Base-by-base conservation (phyloP, 2,329 filamentous ascomycete species). In the Calycina herbarum region DNA sequence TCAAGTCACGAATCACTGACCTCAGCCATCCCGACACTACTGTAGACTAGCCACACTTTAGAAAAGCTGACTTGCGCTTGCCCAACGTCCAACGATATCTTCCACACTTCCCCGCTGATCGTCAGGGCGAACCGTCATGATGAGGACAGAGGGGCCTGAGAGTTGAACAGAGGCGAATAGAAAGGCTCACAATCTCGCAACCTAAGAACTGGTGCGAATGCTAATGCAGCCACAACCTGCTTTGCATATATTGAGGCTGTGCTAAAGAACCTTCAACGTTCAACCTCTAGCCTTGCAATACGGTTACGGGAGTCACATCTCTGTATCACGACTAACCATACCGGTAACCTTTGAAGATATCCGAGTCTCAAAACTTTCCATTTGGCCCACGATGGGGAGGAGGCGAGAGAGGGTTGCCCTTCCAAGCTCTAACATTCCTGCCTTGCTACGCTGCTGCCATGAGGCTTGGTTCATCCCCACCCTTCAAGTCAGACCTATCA, bases 1-100 rank as follows among this genome's bases (percentile, higher is more conserved):
- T 61, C 59, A 61, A 24, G 20, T 51, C 45, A 24, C 45, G 45
- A 51, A 51, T 51, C 45, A 51, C n/a, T 51, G 15, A 17, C 4
- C 38, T 45, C 15, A 45, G 29, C 57, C 35, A 38, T 38, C 17
- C 6, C 11, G 20, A 40, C 57, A 64, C 57, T 20, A 20, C 20
- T 20, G 20, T 20, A 20, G 20, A 20, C 20, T 61, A 45, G 57
- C 40, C 40, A 64, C 45, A 61, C 17, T 51, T 15, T 33, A 11
- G 15, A 40, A 5, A 15, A 48, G 20, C 17, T 5, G 3, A 8
- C 7, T 11, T 24, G 17, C 45, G 2, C 5, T 42, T 42, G n/a
- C 42, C 24, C 45, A 51, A 24, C 45, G 45, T 51, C 45, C 20
- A 51, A 51, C 45, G 2, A 51, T 27, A 38, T 38, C 35, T 11